These are phyloP conservation scores for Vitis riparia DNA, from an alignment of 164 flowering plant species.

Conservation along the genomic window DNA sequence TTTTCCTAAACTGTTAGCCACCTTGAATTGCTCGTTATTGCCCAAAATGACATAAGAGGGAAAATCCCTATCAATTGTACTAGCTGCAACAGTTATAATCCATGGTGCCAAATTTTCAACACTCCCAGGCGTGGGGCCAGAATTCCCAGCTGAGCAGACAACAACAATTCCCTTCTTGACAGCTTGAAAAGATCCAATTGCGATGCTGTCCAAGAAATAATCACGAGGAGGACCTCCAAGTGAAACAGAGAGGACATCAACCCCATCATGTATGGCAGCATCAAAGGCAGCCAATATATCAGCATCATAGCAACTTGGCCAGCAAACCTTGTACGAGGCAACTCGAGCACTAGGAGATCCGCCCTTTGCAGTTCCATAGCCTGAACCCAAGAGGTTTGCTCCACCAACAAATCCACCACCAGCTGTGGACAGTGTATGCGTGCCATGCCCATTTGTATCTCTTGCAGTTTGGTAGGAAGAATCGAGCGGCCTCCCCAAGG, in stretches of 20 bases:
- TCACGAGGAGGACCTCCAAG: not conserved
- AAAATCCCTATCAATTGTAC: too few species aligned
- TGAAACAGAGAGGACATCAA: constrained; percentile 23
- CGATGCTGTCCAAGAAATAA: not conserved
- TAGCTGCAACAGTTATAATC: constrained; percentile 9
- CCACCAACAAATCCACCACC: not conserved
- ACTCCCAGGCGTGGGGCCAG: not conserved
- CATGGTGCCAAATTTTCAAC: constrained; percentile 27
- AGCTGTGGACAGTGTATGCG: too few species aligned
- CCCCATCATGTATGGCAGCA: constrained; percentile 29
- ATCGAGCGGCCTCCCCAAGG: not conserved
- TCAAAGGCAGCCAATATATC: constrained; percentile 25
- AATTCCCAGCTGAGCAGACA: constrained; percentile 21
- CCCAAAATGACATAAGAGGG: too few species aligned
- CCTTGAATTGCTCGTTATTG: not conserved
- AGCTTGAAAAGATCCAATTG: constrained; percentile 29
- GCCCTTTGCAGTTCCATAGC: constrained; percentile 21
- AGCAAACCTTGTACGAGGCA: constrained; percentile 28
- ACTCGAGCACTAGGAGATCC: constrained; percentile 19
- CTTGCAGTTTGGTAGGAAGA: not conserved
- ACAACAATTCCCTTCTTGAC: constrained; percentile 23
- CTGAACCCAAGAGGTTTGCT: constrained; percentile 12
- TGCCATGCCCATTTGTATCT: too few species aligned
- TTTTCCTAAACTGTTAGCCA: too few species aligned
- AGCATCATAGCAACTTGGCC: constrained; percentile 17